These are phyloP conservation scores for Akanthomyces uredinophilus DNA, from an alignment of 2,329 filamentous ascomycete species.

Conservation along the genomic window DNA sequence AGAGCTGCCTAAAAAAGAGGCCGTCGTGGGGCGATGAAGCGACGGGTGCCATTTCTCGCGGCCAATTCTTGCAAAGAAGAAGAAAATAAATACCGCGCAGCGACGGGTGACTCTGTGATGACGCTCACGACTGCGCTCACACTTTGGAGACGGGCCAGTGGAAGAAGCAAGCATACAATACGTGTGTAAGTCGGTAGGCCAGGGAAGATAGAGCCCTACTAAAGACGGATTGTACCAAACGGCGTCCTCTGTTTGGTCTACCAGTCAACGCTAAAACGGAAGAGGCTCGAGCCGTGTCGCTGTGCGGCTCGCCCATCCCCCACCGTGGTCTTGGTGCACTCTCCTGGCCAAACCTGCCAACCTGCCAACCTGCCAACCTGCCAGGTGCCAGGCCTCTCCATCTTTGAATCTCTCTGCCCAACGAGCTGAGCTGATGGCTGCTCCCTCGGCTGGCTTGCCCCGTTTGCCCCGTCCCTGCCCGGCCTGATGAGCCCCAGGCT, in stretches of 20 bases:
- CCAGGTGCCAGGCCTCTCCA: not conserved
- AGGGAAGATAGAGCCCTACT: not conserved
- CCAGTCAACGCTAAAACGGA: not conserved
- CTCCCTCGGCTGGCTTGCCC: not conserved
- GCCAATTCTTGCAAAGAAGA: not conserved
- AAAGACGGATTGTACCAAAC: not conserved
- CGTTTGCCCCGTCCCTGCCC: not conserved
- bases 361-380: too few species aligned
- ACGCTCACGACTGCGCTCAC: too few species aligned
- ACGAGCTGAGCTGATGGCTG: not conserved
- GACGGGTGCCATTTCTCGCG: not conserved
- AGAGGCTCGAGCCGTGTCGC: constrained; percentile 1
- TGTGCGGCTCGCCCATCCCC: not conserved
- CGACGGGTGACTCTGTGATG: not conserved
- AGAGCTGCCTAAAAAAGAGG: not conserved
- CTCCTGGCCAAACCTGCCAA: not conserved
- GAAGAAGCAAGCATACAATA: not conserved
- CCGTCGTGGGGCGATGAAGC: not conserved
- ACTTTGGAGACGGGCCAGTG: not conserved
- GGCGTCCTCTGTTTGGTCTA: not conserved
- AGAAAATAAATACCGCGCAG: not conserved
- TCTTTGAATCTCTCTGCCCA: not conserved
- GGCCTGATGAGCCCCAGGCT: not conserved
- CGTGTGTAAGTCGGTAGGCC: not conserved
- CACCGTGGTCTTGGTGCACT: not conserved